Evolutionary conservation across 495 filamentous ascomycete genomes (phyloP), one percentile per base, ranked within the genome.

Genomic region (Aspergillus hancockii): DNA sequence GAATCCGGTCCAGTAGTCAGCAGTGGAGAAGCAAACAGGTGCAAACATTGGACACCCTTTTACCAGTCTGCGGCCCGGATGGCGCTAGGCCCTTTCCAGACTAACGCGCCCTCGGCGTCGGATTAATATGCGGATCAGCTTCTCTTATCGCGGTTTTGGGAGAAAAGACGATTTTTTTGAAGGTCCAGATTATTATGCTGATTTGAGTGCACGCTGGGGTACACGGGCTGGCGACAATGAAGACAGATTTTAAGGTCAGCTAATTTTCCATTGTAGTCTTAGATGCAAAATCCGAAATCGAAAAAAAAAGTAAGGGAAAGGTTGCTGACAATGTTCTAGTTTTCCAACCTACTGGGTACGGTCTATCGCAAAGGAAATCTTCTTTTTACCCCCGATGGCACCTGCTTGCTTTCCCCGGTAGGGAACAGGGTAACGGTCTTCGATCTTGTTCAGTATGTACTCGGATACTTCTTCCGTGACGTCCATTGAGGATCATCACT

Each of bases 281-380:
- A 13, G 8, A 19, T 43, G 16, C 19, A 23, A 23, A 5, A 18
- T 21, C 14, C 6, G n/a, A 14, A 28, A 25, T 49, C 14, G n/a
- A 19, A 45, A 23, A 1, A 16, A 8, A 49, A 34, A 52, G 10
- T 36, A 41, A 41, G 16, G 38, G 14, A 14, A 41, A 41, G 14
- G 5, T 14, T 41, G 10, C 38, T 28, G 50, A 62, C 14, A 22
- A 36, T 23, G 3, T 43, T 49, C 23, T 62, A 95, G 90, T 97
- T 96, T 77, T 94, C 90, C 71, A 96, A 96, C 71, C 81, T 97
- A 64, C 85, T 98, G 64, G 95, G 94, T 61, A 98, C 93, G 64
- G 94, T 98, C 64, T 98, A 97, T 80, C 90, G 91, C 77, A 90
- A 90, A 81, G 94, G 95, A 74, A 98, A 97, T 71, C 84, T 98